Conservation (phyloP, 1,284 basidiomycete genomes). For the Acaromyces ingoldii region DNA sequence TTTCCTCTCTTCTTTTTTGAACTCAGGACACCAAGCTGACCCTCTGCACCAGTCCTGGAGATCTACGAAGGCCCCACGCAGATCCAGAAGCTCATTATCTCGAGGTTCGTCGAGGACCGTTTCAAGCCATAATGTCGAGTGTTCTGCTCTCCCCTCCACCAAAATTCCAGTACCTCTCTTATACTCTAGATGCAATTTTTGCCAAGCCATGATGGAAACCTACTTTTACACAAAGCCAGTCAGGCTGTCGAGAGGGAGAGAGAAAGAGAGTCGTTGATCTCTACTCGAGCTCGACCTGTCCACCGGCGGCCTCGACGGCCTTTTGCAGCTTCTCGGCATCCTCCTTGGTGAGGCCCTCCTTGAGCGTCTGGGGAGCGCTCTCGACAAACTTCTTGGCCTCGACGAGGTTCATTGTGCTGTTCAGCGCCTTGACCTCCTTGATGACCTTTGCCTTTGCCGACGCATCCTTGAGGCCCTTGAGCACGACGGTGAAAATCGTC, state of each 20-base stretch:
- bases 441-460: slow-evolving; percentile 83
- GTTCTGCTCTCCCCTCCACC: too few species aligned
- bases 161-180: too few species aligned
- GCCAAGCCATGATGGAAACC: too few species aligned
- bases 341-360: slow-evolving; percentile 81
- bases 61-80: slow-evolving; percentile 49
- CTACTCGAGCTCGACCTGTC: slow-evolving; percentile 63
- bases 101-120: slow-evolving; percentile 40
- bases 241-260: too few species aligned
- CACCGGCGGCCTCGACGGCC: slow-evolving; percentile 82
- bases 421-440: slow-evolving; percentile 83
- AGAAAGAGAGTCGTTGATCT: too few species aligned
- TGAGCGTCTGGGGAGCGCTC: slow-evolving; percentile 84
- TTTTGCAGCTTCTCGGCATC: slow-evolving; percentile 74
- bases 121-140: slow-evolving; percentile 28
- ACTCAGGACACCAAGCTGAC: background rate
- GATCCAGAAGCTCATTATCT: slow-evolving; percentile 47
- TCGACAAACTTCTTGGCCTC: slow-evolving; percentile 99
- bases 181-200: too few species aligned
- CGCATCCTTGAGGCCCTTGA: slow-evolving; percentile 44
- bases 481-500: slow-evolving; percentile 88
- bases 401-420: slow-evolving; percentile 49
- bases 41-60: slow-evolving; percentile 17
- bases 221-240: too few species aligned
- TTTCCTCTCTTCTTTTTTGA: background rate